A percentile compares a stretch with the other conserved stretches of the same genome.
Evolutionary conservation across 768 basidiomycete genomes (phyloP).

Genomic region (Pleurotus tuoliensis): DNA sequence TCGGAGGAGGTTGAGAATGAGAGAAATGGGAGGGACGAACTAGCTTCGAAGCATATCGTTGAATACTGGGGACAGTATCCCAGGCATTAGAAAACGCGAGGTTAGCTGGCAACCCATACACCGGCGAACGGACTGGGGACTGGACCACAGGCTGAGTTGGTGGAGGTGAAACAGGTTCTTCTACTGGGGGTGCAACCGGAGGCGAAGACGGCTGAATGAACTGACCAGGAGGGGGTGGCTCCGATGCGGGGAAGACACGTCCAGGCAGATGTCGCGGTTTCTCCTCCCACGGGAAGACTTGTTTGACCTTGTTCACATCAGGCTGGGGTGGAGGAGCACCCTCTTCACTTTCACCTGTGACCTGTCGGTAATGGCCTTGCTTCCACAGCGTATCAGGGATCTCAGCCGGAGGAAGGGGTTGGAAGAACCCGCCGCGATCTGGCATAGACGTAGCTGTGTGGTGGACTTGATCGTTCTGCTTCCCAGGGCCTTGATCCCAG

Average conservation of each 20-base stretch:
- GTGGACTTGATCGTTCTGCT: constrained; percentile 34
- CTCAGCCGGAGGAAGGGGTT: constrained; percentile 52
- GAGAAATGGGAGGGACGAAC: constrained; percentile 40
- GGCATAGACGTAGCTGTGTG: constrained; percentile 23
- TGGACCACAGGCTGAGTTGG: constrained; percentile 17
- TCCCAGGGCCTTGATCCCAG: constrained; percentile 69
- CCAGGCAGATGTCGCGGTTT: constrained; percentile 61
- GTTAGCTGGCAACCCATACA: constrained; percentile 50
- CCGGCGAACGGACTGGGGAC: constrained; percentile 33
- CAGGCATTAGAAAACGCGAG: constrained; percentile 78
- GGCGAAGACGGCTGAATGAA: constrained; percentile 36
- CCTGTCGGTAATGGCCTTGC: constrained; percentile 71
- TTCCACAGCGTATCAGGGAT: constrained; percentile 66
- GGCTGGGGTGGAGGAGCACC: constrained; percentile 48
- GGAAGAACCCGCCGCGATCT: constrained; percentile 52
- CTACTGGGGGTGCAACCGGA: constrained; percentile 30
- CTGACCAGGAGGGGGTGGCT: constrained; percentile 47
- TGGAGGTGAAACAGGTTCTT: constrained; percentile 23
- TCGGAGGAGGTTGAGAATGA: constrained; percentile 40
- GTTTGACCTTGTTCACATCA: constrained; percentile 67
- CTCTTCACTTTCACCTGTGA: constrained; percentile 44
- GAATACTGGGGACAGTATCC: constrained; percentile 80
- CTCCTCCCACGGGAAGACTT: constrained; percentile 95
- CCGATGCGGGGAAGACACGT: constrained; percentile 70
- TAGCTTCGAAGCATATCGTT: constrained; percentile 64